phyloP scores from a whole-genome alignment of 2,329 filamentous ascomycete genomes.

The Penicillium sp. region DNA sequence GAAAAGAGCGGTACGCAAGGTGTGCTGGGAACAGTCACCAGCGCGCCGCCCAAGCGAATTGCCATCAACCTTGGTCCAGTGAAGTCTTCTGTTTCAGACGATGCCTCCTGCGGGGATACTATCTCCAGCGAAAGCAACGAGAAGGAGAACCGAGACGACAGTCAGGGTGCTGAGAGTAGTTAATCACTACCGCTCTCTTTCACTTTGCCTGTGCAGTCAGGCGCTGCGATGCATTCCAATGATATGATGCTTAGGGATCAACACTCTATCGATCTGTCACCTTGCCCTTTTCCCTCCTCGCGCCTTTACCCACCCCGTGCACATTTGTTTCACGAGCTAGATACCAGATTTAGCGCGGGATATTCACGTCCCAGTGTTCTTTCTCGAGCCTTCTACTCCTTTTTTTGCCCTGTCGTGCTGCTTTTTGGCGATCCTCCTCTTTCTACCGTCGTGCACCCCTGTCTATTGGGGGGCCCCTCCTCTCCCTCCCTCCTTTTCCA shows the following conservation, averaged over 20 bases:
- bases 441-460: not conserved
- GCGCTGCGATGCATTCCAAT: not conserved
- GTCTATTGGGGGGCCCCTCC: not conserved
- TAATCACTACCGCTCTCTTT: slow-evolving; percentile 10
- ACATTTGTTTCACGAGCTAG: slow-evolving; percentile 18
- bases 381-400: slow-evolving; percentile 7
- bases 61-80: slow-evolving; percentile 42
- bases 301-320: not conserved
- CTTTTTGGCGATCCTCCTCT: slow-evolving; percentile 16
- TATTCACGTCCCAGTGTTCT: slow-evolving; percentile 7
- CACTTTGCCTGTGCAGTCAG: slow-evolving; percentile 7
- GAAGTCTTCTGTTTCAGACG: slow-evolving; percentile 23
- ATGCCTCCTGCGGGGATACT: slow-evolving; percentile 14
- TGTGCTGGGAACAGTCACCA: slow-evolving; percentile 15
- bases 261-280: not conserved
- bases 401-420: slow-evolving; percentile 12
- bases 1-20: slow-evolving; percentile 29
- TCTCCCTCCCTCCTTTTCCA: slow-evolving; percentile 11
- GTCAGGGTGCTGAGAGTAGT: slow-evolving; percentile 24
- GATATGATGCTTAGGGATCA: not conserved
- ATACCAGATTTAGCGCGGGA: slow-evolving; percentile 21
- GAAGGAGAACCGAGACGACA: slow-evolving; percentile 34
- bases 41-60: slow-evolving; percentile 39
- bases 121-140: slow-evolving; percentile 27
- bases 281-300: not conserved